Conservation (phyloP, 805 yeast species). For the Starmerella sp. region DNA sequence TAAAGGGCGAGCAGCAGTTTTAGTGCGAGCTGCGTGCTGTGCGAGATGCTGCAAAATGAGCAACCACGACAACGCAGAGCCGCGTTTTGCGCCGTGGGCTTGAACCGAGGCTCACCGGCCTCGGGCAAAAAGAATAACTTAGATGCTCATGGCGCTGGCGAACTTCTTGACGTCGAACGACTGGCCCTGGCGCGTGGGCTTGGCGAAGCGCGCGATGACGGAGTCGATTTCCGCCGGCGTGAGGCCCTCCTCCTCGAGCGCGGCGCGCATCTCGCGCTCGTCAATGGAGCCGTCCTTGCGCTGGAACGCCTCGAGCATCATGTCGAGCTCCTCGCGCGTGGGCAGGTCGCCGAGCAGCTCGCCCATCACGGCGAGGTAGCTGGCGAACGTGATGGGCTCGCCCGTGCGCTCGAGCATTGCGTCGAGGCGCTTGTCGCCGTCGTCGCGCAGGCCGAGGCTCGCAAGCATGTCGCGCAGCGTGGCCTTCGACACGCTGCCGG, state of each 20-base stretch:
- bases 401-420: constrained; percentile 23
- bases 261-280: constrained; percentile 12
- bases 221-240: constrained; percentile 14
- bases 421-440: constrained; percentile 12
- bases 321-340: constrained; percentile 20
- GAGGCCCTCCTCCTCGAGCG: constrained; percentile 19
- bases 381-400: constrained; percentile 22
- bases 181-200: constrained; percentile 16
- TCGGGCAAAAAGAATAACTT: neutral
- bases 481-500: constrained; percentile 21
- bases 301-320: constrained; percentile 21
- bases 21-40: too few relatives aligned
- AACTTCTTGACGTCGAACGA: constrained; percentile 19
- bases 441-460: constrained; percentile 20
- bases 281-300: constrained; percentile 18
- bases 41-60: neutral
- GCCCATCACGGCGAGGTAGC: constrained; percentile 23
- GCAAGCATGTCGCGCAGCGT: constrained; percentile 20
- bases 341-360: constrained; percentile 20
- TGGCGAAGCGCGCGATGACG: constrained; percentile 16
- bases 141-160: constrained; percentile 13
- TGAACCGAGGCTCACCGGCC: too few relatives aligned
- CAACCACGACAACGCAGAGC: too few relatives aligned
- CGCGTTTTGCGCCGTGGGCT: too few relatives aligned
- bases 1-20: too few relatives aligned